These are phyloP conservation scores for Colletotrichum truncatum DNA, from an alignment of 2,329 filamentous ascomycete genomes.

Conservation along the genomic window DNA sequence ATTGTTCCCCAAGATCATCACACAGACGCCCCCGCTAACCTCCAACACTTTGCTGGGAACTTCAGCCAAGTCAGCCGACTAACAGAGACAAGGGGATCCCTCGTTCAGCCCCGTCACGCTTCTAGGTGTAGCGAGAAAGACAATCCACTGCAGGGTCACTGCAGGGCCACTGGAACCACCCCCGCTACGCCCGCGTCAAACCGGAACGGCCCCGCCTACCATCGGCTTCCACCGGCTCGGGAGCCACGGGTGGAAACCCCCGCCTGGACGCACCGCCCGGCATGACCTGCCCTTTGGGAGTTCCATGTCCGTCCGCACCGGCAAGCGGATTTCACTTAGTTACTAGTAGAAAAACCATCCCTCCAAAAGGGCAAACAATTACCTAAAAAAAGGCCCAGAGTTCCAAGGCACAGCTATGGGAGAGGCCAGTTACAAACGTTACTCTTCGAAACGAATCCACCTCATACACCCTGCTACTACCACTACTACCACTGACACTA, in stretches of 20 bases:
- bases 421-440: background rate
- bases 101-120: background rate
- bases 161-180: no score
- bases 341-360: background rate
- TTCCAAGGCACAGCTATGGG: background rate
- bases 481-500: background rate
- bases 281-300: slow-evolving; percentile 20
- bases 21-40: background rate
- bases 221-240: slow-evolving; percentile 29
- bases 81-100: slow-evolving; percentile 11
- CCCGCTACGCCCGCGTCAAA: slow-evolving; percentile 13
- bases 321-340: background rate
- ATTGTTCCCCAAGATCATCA: background rate
- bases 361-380: slow-evolving; percentile 6
- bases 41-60: background rate
- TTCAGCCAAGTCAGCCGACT: slow-evolving; percentile 28
- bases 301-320: background rate
- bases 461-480: background rate
- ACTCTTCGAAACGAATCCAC: background rate
- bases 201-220: slow-evolving; percentile 26
- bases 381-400: slow-evolving; percentile 23
- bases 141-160: background rate
- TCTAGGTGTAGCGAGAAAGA: background rate
- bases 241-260: background rate
- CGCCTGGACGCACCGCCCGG: background rate